These are phyloP conservation scores for Tetraselmis striata DNA, from an alignment of 139 green algal species.

Conservation along the genomic window DNA sequence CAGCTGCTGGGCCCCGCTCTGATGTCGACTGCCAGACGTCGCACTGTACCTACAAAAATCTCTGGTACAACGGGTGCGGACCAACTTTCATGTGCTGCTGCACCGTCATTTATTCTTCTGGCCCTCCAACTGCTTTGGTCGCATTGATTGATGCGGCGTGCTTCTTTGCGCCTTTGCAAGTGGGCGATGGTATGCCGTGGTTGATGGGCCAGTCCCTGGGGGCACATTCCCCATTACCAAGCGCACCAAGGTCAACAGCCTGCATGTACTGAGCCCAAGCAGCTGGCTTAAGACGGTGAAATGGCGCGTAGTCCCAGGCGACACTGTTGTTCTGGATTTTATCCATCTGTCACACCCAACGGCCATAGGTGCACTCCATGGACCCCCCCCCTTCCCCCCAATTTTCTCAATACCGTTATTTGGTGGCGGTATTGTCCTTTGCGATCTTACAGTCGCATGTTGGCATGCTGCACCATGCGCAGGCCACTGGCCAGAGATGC, in stretches of 20 bases:
- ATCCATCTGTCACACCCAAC: conserved; percentile 75
- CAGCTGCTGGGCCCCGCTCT: neutral
- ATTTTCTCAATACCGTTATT: neutral
- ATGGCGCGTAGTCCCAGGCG: conserved; percentile 44
- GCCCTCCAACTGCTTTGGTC: conserved; percentile 1
- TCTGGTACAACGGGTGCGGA: conserved; percentile 32
- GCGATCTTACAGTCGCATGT: neutral
- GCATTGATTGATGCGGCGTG: conserved; percentile 56
- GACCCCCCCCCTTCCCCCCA: neutral
- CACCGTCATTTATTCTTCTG: neutral
- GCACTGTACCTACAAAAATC: conserved; percentile 46
- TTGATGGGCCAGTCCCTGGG: conserved; percentile 50
- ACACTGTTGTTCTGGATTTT: conserved; percentile 83
- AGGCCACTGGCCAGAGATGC: conserved; percentile 47
- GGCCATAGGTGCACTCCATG: neutral
- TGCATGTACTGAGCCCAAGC: conserved; percentile 37
- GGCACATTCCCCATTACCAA: neutral
- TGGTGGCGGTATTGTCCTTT: neutral
- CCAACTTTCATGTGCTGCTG: conserved; percentile 7
- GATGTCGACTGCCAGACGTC: neutral
- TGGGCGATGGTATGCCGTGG: conserved; percentile 37
- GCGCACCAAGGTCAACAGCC: conserved; percentile 18
- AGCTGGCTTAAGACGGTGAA: conserved; percentile 26
- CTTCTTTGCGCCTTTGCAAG: conserved; percentile 13
- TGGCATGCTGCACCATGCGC: neutral